phyloP scores from a whole-genome alignment of 2,329 filamentous ascomycete genomes.

The Corynespora cassiicola region DNA sequence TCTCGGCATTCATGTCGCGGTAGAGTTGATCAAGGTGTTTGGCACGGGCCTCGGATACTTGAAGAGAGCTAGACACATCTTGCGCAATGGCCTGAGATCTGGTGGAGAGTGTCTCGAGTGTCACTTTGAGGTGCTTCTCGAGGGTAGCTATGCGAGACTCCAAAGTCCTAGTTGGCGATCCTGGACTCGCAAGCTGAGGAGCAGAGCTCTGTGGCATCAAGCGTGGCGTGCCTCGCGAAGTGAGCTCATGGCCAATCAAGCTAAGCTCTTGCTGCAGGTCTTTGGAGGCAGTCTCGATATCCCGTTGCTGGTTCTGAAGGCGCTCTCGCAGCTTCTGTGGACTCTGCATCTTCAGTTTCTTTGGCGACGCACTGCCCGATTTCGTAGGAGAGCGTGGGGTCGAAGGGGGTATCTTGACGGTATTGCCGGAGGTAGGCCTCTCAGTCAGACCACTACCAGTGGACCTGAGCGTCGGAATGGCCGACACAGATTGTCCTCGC shows the following conservation, averaged over 20 bases:
- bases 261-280: slow-evolving; percentile 77
- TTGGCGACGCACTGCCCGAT: slow-evolving; percentile 24
- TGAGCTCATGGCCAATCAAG: slow-evolving; percentile 82
- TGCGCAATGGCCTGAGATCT: slow-evolving; percentile 61
- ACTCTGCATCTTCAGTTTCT: slow-evolving; percentile 60
- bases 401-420: slow-evolving; percentile 64
- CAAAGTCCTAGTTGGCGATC: slow-evolving; percentile 44
- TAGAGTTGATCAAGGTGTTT: slow-evolving; percentile 87
- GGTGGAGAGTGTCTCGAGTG: slow-evolving; percentile 40
- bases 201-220: slow-evolving; percentile 40
- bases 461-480: slow-evolving; percentile 58
- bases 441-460: slow-evolving; percentile 56
- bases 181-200: slow-evolving; percentile 25
- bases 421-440: slow-evolving; percentile 57
- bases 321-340: slow-evolving; percentile 78
- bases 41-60: slow-evolving; percentile 77
- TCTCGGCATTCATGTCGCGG: slow-evolving; percentile 86
- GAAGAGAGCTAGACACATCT: slow-evolving; percentile 75
- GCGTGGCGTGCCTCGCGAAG: slow-evolving; percentile 43
- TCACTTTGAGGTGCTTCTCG: slow-evolving; percentile 68
- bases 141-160: slow-evolving; percentile 68
- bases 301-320: slow-evolving; percentile 79
- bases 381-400: slow-evolving; percentile 40
- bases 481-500: slow-evolving; percentile 53
- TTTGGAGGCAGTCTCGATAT: slow-evolving; percentile 72